These are phyloP conservation scores for Sideroxylon spinosum DNA, from an alignment of 179 eudicot genomes.

Conservation along the genomic window DNA sequence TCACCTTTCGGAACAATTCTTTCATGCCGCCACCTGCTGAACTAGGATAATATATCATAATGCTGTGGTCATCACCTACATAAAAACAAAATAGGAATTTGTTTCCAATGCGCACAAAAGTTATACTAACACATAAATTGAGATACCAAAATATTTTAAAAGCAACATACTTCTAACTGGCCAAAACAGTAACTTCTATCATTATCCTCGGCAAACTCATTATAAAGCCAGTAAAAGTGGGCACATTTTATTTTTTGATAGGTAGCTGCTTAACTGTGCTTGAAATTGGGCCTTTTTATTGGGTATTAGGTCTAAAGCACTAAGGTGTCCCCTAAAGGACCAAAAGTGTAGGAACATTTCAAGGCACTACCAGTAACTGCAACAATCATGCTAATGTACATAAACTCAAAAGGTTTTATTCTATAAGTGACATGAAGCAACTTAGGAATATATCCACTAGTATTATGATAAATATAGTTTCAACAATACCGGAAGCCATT, in stretches of 20 bases:
- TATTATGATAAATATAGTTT: neutral
- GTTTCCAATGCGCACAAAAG: neutral
- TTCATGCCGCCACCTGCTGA: conserved; percentile 99
- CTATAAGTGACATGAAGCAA: neutral
- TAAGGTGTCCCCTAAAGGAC: no score
- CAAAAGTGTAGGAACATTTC: neutral
- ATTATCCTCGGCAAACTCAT: neutral
- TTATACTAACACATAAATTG: neutral
- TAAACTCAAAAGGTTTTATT: neutral
- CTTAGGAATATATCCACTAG: neutral
- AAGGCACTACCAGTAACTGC: neutral
- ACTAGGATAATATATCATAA: conserved; percentile 98
- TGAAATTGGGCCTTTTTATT: no score
- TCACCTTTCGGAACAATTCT: conserved; percentile 93
- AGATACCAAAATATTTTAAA: no score
- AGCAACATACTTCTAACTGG: neutral
- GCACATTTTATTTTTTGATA: neutral
- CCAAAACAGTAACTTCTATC: neutral
- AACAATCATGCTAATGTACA: neutral
- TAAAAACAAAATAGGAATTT: conserved; percentile 15
- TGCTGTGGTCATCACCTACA: conserved; percentile 92
- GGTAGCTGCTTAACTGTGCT: no score
- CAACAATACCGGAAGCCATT: neutral
- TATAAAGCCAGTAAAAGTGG: neutral
- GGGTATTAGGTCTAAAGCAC: no score